Evolutionary conservation across 768 basidiomycete species (phyloP).

Genomic region (Kwoniella botswanensis): DNA sequence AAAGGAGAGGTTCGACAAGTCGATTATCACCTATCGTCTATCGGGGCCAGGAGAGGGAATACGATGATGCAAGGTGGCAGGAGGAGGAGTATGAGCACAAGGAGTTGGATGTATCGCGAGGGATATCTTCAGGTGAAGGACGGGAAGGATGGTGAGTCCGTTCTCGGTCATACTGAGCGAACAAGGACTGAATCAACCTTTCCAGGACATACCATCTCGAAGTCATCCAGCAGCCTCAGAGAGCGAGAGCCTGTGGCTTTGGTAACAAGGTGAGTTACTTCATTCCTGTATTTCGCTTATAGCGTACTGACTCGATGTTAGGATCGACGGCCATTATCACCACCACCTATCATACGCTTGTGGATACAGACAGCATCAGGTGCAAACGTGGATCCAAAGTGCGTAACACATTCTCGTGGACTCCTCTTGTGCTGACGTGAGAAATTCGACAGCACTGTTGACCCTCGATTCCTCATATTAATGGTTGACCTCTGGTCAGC

Average conservation of each 20-base stretch:
- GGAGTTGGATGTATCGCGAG: neutral
- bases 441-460: conserved; percentile 69
- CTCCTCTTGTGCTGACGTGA: conserved; percentile 17
- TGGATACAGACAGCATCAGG: conserved; percentile 38
- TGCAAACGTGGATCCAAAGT: conserved; percentile 39
- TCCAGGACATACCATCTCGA: conserved; percentile 78
- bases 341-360: conserved; percentile 68
- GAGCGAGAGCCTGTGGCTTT: conserved; percentile 95
- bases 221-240: conserved; percentile 82
- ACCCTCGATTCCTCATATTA: conserved; percentile 84
- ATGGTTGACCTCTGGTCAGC: conserved; percentile 92
- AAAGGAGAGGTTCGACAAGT: conserved; percentile 4
- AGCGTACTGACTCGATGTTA: conserved; percentile 52
- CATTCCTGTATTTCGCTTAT: neutral
- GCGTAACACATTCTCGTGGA: neutral
- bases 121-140: neutral
- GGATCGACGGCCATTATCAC: conserved; percentile 91
- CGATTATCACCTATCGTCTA: conserved; percentile 7
- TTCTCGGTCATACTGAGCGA: neutral
- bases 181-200: neutral
- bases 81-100: conserved; percentile 7
- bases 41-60: neutral
- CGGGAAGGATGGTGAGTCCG: conserved; percentile 28
- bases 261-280: conserved; percentile 78
- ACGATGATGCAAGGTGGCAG: conserved; percentile 2